Conservation (phyloP, 768 basidiomycete genomes). For the Butyriboletus loyo region DNA sequence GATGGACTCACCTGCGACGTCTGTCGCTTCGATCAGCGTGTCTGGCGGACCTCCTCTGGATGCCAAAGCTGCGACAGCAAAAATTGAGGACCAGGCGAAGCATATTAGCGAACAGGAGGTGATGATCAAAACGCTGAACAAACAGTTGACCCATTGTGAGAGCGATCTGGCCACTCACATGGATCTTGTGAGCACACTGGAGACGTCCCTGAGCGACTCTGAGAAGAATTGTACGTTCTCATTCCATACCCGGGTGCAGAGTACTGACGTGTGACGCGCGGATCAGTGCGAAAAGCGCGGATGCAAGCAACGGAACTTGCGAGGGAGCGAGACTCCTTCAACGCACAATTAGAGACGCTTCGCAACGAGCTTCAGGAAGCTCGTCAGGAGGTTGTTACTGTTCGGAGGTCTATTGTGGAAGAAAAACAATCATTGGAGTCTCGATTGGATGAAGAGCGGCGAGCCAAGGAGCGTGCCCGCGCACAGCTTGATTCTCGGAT, state of each 20-base stretch:
- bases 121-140: constrained; percentile 93
- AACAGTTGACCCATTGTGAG: constrained; percentile 92
- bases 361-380: constrained; percentile 73
- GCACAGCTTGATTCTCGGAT: constrained; percentile 85
- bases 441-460: constrained; percentile 81
- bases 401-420: constrained; percentile 78
- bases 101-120: constrained; percentile 80
- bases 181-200: constrained; percentile 81
- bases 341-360: constrained; percentile 59
- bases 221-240: constrained; percentile 82
- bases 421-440: constrained; percentile 87
- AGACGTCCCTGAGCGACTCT: constrained; percentile 83
- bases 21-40: constrained; percentile 46
- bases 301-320: constrained; percentile 91
- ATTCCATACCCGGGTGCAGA: neutral
- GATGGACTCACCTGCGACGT: constrained; percentile 64
- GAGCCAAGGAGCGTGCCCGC: constrained; percentile 83
- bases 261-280: constrained; percentile 8
- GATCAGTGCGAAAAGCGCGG: constrained; percentile 83
- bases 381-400: constrained; percentile 73
- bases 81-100: constrained; percentile 72
- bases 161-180: constrained; percentile 87
- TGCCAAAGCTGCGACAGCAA: constrained; percentile 46
- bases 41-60: constrained; percentile 42
- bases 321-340: constrained; percentile 78